Conservation (phyloP, 2,329 filamentous ascomycete species). For the Fusarium camptoceras region DNA sequence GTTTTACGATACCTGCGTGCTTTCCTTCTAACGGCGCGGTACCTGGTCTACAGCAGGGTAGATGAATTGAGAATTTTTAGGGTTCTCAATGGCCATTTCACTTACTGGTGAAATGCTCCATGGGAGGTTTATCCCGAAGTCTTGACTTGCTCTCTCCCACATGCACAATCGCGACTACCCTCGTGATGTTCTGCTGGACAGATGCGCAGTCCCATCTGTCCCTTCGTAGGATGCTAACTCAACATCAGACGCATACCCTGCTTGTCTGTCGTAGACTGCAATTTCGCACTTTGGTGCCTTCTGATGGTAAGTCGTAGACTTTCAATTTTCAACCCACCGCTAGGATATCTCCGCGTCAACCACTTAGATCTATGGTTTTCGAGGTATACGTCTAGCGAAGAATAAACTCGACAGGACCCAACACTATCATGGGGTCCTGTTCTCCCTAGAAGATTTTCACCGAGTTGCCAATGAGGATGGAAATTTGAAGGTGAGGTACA, state of each 20-base stretch:
- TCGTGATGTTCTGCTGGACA: conserved; percentile 33
- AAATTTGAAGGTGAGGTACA: conserved; percentile 92
- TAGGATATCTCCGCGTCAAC: conserved; percentile 90
- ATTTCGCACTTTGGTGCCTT: conserved; percentile 24
- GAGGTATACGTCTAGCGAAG: conserved; percentile 96
- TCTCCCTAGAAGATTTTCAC: conserved; percentile 86
- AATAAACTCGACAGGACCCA: conserved; percentile 67
- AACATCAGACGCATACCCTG: conserved; percentile 16
- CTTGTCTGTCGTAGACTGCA: conserved; percentile 34
- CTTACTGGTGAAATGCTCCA: conserved; percentile 76
- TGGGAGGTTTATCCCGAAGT: conserved; percentile 81
- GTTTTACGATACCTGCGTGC: conserved; percentile 51
- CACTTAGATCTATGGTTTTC: conserved; percentile 76
- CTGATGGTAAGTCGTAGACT: conserved; percentile 42
- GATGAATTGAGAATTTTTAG: conserved; percentile 58
- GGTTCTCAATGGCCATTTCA: conserved; percentile 80
- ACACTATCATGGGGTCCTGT: conserved; percentile 63
- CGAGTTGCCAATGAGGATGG: conserved; percentile 72
- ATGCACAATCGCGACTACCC: conserved; percentile 32
- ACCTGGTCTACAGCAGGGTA: conserved; percentile 53
- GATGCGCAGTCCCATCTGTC: conserved; percentile 11
- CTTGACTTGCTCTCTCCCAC: conserved; percentile 45
- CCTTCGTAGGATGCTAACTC: conserved; percentile 36
- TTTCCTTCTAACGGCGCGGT: conserved; percentile 46
- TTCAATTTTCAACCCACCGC: conserved; percentile 61